Conservation (phyloP, 441 rosid genomes). For the Eutrema salsugineum region DNA sequence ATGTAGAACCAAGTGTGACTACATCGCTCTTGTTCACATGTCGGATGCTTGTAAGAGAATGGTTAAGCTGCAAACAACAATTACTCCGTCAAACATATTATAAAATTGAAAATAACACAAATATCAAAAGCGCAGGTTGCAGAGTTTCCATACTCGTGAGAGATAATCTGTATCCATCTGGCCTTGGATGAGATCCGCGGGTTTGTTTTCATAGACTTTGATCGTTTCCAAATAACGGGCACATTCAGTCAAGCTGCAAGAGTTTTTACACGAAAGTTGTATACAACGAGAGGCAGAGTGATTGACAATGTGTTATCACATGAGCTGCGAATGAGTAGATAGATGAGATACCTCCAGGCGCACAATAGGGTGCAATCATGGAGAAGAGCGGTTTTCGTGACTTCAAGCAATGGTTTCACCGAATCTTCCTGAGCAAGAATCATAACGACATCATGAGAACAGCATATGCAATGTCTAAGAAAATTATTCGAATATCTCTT, state of each 20-base stretch:
- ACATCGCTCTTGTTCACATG: constrained; percentile 95
- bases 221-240: constrained; percentile 97
- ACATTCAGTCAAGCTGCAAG: constrained; percentile 86
- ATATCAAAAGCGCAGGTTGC: neutral
- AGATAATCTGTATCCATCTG: constrained; percentile 91
- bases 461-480: neutral
- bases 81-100: neutral
- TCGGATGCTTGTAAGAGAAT: constrained; percentile 79
- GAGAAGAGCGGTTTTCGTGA: constrained; percentile 83
- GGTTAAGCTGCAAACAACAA: constrained; percentile 52
- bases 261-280: constrained; percentile 4
- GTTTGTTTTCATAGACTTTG: constrained; percentile 91
- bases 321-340: neutral
- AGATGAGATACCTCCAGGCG: constrained; percentile 68
- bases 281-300: constrained; percentile 8
- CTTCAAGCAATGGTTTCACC: constrained; percentile 87
- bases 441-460: constrained; percentile 5
- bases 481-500: neutral
- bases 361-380: constrained; percentile 93
- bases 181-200: constrained; percentile 95
- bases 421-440: constrained; percentile 67
- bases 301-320: neutral
- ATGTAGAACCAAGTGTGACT: constrained; percentile 94
- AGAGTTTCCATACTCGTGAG: constrained; percentile 56
- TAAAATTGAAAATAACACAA: neutral